These are phyloP conservation scores for Tubosaeta brunneosetosa DNA, from an alignment of 768 basidiomycete genomes.

Conservation along the genomic window DNA sequence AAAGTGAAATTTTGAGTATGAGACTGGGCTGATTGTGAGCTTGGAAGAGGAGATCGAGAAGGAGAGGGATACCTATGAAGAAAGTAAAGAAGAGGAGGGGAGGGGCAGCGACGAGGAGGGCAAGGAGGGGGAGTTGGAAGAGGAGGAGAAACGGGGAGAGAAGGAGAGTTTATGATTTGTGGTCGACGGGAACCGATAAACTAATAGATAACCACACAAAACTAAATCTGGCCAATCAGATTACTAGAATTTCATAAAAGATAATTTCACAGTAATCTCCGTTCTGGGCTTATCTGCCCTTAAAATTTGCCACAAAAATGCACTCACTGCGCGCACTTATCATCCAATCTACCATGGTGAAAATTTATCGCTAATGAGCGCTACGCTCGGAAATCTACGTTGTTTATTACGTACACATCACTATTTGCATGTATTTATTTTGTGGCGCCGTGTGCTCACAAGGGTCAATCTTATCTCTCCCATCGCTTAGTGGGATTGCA, in stretches of 20 bases:
- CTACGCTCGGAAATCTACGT: conserved; percentile 28
- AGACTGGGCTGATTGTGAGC: conserved; percentile 16
- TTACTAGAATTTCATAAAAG: conserved; percentile 27
- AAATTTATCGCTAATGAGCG: conserved; percentile 29
- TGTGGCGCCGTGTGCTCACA: conserved; percentile 24
- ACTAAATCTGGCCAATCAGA: conserved; percentile 34
- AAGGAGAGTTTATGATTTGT: conserved; percentile 35
- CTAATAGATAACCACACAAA: conserved; percentile 28
- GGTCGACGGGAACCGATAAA: conserved; percentile 36
- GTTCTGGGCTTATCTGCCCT: conserved; percentile 2
- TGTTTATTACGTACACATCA: conserved; percentile 24
- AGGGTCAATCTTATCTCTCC: conserved; percentile 31
- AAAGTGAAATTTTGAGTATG: conserved; percentile 21
- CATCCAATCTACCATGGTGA: conserved; percentile 13
- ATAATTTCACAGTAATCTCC: conserved; percentile 17
- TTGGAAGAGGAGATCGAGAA: neutral
- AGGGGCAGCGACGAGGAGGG: neutral
- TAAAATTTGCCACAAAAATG: neutral
- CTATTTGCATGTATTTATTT: conserved; percentile 20
- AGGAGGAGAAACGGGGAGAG: conserved; percentile 26
- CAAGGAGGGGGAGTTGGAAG: conserved; percentile 6
- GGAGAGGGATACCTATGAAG: neutral
- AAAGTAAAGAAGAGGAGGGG: neutral
- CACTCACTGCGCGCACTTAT: neutral
- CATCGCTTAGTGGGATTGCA: neutral